Evolutionary conservation across 306 rosid species (phyloP).

Genomic region (Cicer yamashitae): DNA sequence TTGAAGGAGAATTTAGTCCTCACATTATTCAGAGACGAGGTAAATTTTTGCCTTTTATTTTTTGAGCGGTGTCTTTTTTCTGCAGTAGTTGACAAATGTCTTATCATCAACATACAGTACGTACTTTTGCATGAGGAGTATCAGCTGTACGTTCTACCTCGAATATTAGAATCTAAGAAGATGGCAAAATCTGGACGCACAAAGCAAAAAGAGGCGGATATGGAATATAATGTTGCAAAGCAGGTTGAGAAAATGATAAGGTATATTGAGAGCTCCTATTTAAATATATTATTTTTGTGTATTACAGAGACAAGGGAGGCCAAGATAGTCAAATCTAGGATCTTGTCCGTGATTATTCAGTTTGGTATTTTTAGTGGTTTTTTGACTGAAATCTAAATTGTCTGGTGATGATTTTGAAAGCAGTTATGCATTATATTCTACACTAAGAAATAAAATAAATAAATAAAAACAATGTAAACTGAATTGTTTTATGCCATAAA

Average conservation of each 20-base stretch:
- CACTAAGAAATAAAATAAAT: neutral
- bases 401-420: slow-evolving; percentile 13
- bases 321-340: slow-evolving; percentile 16
- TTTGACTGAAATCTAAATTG: slow-evolving; percentile 27
- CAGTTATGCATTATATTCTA: slow-evolving; percentile 18
- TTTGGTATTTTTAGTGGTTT: slow-evolving; percentile 32
- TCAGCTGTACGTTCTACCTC: slow-evolving; percentile 87
- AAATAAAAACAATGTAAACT: slow-evolving; percentile 22
- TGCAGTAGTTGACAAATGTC: slow-evolving; percentile 43
- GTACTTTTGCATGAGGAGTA: slow-evolving; percentile 92
- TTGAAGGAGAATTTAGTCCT: slow-evolving; percentile 92
- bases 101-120: slow-evolving; percentile 62
- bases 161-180: slow-evolving; percentile 94
- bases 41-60: slow-evolving; percentile 45
- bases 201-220: slow-evolving; percentile 95
- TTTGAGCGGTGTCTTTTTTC: slow-evolving; percentile 29
- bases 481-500: slow-evolving; percentile 26
- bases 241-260: slow-evolving; percentile 99
- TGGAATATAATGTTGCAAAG: slow-evolving; percentile 96
- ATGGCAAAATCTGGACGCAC: slow-evolving; percentile 99
- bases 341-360: slow-evolving; percentile 31
- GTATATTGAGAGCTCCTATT: slow-evolving; percentile 50
- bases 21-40: slow-evolving; percentile 95
- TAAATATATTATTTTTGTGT: slow-evolving; percentile 26
- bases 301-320: slow-evolving; percentile 15